Evolutionary conservation across 2,329 filamentous ascomycete species (phyloP).

Genomic region (Moelleriella libera): DNA sequence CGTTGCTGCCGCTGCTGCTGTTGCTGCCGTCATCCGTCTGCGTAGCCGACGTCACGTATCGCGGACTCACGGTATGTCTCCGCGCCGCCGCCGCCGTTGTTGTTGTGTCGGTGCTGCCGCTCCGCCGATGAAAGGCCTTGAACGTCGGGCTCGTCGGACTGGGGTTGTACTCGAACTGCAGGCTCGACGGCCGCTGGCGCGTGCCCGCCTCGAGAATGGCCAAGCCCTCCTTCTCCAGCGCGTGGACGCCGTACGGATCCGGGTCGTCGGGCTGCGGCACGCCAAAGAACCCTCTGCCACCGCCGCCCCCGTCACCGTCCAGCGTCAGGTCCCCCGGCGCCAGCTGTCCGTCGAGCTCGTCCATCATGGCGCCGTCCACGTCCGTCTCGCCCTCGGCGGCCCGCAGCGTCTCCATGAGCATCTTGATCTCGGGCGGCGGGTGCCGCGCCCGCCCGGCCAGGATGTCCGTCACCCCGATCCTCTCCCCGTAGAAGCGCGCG

Average conservation of each 20-base stretch:
- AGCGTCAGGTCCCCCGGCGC: constrained; percentile 20
- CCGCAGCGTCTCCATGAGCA: constrained; percentile 19
- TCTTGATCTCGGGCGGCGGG: constrained; percentile 12
- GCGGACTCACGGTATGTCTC: constrained; percentile 5
- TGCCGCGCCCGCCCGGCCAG: constrained; percentile 25
- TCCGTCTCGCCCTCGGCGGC: constrained; percentile 18
- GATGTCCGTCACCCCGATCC: constrained; percentile 28
- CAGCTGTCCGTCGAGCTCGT: constrained; percentile 17
- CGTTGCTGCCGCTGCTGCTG: background rate
- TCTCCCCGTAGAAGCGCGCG: constrained; percentile 63
- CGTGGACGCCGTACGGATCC: constrained; percentile 22
- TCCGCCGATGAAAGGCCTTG: constrained; percentile 18
- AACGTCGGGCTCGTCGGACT: constrained; percentile 21
- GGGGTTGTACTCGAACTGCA: constrained; percentile 20
- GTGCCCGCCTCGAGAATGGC: constrained; percentile 22
- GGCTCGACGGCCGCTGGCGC: constrained; percentile 17
- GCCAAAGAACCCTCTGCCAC: constrained; percentile 13
- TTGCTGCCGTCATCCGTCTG: constrained; percentile 9
- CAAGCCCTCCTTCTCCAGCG: constrained; percentile 20
- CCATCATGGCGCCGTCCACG: constrained; percentile 16
- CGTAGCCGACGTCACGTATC: constrained; percentile 11
- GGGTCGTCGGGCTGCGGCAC: constrained; percentile 22
- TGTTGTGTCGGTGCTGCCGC: constrained; percentile 4
- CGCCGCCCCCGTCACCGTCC: constrained; percentile 6
- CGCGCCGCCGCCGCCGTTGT: background rate